A percentile compares a stretch with the other conserved stretches of the same genome.
These are phyloP conservation scores for Lentinula lateritia DNA, from an alignment of 768 basidiomycete species.

Conservation along the genomic window DNA sequence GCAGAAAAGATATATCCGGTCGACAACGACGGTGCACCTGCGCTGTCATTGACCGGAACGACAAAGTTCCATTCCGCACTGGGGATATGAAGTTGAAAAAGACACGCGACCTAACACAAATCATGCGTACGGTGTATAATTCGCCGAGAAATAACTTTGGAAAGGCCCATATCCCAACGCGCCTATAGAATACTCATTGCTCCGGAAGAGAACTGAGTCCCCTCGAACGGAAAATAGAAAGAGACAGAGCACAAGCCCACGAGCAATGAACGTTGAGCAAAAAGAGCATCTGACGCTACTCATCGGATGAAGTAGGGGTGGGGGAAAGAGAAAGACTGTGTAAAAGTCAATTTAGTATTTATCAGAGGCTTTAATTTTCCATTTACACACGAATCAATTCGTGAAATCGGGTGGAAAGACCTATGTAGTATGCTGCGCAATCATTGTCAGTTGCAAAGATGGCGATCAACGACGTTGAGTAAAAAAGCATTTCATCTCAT, in stretches of 20 bases:
- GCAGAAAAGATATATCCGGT: background rate
- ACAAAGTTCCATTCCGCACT: conserved; percentile 5
- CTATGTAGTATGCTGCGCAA: background rate
- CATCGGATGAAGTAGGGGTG: too few species aligned
- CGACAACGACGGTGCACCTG: background rate
- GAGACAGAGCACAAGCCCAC: background rate
- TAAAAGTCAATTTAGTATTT: background rate
- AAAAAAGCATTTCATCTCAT: background rate
- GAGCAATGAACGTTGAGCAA: background rate
- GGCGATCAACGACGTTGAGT: background rate
- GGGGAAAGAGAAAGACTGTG: background rate
- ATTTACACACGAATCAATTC: background rate
- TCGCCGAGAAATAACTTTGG: conserved; percentile 2
- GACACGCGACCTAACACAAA: background rate
- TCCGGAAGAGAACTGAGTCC: background rate
- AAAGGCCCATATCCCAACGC: conserved; percentile 3
- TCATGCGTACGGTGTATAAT: conserved; percentile 1
- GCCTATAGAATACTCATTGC: conserved; percentile 1
- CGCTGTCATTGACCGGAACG: background rate
- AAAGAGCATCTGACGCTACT: background rate
- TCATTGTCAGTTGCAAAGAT: background rate
- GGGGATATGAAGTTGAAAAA: background rate
- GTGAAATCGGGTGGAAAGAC: background rate
- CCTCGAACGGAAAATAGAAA: background rate
- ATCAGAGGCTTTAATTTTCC: background rate